Conservation (phyloP, 2,329 filamentous ascomycete genomes). For the Nemania sp. region DNA sequence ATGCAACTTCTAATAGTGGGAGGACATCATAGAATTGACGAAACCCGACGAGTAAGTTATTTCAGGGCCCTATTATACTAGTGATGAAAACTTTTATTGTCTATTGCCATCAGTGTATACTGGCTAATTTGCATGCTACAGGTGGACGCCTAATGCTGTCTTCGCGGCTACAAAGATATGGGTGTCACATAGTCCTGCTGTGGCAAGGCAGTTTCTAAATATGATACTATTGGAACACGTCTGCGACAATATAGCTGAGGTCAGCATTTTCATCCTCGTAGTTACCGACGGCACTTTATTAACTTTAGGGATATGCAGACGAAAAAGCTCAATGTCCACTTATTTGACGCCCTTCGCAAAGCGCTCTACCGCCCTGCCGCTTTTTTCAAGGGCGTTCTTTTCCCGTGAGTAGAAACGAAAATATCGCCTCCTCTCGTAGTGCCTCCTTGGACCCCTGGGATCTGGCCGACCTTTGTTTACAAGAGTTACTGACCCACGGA, state of each 20-base stretch:
- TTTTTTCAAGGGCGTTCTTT: constrained; percentile 85
- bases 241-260: constrained; percentile 79
- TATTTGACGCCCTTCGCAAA: constrained; percentile 94
- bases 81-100: too few relatives aligned
- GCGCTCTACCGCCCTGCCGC: constrained; percentile 55
- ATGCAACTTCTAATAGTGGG: constrained; percentile 62
- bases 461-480: not conserved
- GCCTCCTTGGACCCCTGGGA: too few relatives aligned
- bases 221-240: constrained; percentile 86
- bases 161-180: constrained; percentile 94
- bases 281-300: constrained; percentile 40
- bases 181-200: constrained; percentile 77
- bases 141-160: constrained; percentile 72
- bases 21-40: constrained; percentile 83
- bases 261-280: not conserved
- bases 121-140: constrained; percentile 9
- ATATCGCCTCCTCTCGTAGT: not conserved
- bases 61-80: too few relatives aligned
- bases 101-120: not conserved
- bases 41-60: constrained; percentile 61
- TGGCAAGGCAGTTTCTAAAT: constrained; percentile 83
- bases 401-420: constrained; percentile 55
- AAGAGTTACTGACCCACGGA: constrained; percentile 2
- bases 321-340: constrained; percentile 92
- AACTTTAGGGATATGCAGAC: constrained; percentile 53